phyloP scores from a whole-genome alignment of 2,329 filamentous ascomycete genomes.

The Pseudohalonectria lignicola region DNA sequence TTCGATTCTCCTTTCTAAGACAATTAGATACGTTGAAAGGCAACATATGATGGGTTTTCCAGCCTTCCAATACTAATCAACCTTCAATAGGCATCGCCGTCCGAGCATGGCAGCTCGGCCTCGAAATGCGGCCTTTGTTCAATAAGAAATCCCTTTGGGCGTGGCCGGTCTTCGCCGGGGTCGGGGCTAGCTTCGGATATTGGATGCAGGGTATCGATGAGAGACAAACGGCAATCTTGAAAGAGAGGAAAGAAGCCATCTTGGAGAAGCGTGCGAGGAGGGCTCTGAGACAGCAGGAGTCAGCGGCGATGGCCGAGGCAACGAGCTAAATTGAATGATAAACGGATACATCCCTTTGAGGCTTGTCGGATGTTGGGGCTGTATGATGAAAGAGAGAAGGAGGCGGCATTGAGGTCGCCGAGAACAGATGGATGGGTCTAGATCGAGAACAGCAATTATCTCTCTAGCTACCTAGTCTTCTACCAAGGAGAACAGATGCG shows the following conservation, averaged over 20 bases:
- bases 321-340: not conserved
- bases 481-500: too few species aligned
- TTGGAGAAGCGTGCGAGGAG: slow-evolving; percentile 83
- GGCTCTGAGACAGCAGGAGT: slow-evolving; percentile 50
- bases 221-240: slow-evolving; percentile 65
- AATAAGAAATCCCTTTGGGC: slow-evolving; percentile 75
- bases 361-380: too few species aligned
- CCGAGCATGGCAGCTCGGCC: slow-evolving; percentile 92
- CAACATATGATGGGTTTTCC: too few species aligned
- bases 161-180: slow-evolving; percentile 79
- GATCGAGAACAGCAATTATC: too few species aligned
- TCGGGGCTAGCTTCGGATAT: slow-evolving; percentile 90
- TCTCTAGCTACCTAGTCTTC: too few species aligned
- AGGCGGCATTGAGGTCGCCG: too few species aligned
- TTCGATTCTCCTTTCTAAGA: too few species aligned
- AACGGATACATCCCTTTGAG: too few species aligned
- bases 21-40: too few species aligned
- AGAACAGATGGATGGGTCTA: too few species aligned
- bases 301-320: slow-evolving; percentile 9
- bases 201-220: slow-evolving; percentile 89
- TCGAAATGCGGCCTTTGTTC: slow-evolving; percentile 96
- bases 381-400: too few species aligned
- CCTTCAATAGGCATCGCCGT: slow-evolving; percentile 88
- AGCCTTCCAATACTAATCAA: too few species aligned
- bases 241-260: slow-evolving; percentile 67